A percentile compares a stretch with the other conserved stretches of the same genome.
phyloP scores from a whole-genome alignment of 2,329 filamentous ascomycete species.

The Cordyceps militaris region DNA sequence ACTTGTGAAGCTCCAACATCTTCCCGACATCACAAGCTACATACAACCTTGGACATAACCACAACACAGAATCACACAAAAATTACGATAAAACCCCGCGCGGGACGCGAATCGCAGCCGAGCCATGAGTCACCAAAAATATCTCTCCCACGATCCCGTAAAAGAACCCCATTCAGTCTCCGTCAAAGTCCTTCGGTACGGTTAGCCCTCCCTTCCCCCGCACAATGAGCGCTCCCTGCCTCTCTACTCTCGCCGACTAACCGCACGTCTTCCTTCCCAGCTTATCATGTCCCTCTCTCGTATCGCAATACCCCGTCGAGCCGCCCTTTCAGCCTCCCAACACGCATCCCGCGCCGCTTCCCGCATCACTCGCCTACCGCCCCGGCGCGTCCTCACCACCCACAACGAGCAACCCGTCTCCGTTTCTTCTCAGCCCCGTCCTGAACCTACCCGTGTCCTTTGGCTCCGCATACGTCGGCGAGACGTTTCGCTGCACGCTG shows the following conservation, averaged over 20 bases:
- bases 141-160: constrained; percentile 47
- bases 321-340: constrained; percentile 37
- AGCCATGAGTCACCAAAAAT: constrained; percentile 52
- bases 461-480: constrained; percentile 89
- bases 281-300: constrained; percentile 73
- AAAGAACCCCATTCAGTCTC: constrained; percentile 76
- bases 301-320: constrained; percentile 60
- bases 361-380: constrained; percentile 68
- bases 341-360: constrained; percentile 30
- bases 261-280: constrained; percentile 36
- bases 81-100: not conserved
- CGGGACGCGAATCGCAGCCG: not conserved
- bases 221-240: not conserved
- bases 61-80: not conserved
- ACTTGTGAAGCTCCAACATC: no score
- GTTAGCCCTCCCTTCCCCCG: not conserved
- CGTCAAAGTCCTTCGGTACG: constrained; percentile 65
- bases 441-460: constrained; percentile 87
- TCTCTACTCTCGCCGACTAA: not conserved
- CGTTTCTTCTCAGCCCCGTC: constrained; percentile 54
- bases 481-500: constrained; percentile 88
- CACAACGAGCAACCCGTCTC: constrained; percentile 40
- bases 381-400: constrained; percentile 16
- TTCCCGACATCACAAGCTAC: not conserved
- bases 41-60: not conserved